Percentiles rank a stretch among this genome's conserved stretches.
Conservation (phyloP, 2,329 filamentous ascomycete genomes). For the Talaromyces funiculosus region DNA sequence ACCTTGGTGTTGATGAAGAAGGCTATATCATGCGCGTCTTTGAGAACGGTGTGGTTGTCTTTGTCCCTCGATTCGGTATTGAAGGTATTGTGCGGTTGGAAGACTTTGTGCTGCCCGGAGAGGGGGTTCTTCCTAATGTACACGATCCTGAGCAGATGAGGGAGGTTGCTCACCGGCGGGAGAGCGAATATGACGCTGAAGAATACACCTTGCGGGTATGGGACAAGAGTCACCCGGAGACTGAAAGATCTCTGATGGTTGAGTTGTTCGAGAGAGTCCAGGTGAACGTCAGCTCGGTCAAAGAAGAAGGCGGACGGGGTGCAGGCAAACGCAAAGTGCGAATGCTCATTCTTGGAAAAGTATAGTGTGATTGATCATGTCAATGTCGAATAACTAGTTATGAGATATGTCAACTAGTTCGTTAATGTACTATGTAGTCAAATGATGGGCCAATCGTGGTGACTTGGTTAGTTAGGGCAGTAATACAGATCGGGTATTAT, state of each 20-base stretch:
- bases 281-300: constrained; percentile 84
- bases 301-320: constrained; percentile 65
- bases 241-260: constrained; percentile 47
- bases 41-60: constrained; percentile 93
- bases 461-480: too few species aligned
- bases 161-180: constrained; percentile 47
- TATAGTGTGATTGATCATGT: constrained; percentile 14
- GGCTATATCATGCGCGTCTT: constrained; percentile 97
- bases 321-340: constrained; percentile 79
- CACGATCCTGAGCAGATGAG: constrained; percentile 29
- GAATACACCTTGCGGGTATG: constrained; percentile 67
- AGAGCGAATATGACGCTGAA: constrained; percentile 78
- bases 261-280: constrained; percentile 89
- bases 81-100: constrained; percentile 83
- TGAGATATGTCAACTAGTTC: background rate
- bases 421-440: too few species aligned
- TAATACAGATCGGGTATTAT: constrained; percentile 1
- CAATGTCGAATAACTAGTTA: background rate
- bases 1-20: constrained; percentile 64
- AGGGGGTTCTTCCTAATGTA: constrained; percentile 21
- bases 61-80: constrained; percentile 92
- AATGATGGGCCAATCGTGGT: too few species aligned
- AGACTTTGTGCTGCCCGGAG: constrained; percentile 69
- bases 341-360: constrained; percentile 35
- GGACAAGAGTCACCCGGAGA: constrained; percentile 43